phyloP scores from a whole-genome alignment of 2,329 filamentous ascomycete genomes.

The Ceratocystis colombiana region DNA sequence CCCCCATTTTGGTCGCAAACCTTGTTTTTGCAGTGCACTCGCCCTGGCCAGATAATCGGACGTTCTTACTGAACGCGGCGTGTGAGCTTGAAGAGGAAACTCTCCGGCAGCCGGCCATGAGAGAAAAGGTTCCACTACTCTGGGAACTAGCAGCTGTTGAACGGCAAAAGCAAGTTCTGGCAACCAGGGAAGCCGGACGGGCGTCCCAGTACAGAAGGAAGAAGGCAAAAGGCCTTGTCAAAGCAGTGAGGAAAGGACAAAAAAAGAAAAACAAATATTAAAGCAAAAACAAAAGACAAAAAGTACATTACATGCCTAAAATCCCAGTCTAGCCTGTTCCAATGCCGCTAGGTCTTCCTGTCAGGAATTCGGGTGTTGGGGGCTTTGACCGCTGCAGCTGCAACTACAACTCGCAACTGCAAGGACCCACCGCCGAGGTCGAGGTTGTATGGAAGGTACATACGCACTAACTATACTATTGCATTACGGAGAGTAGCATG shows the following conservation, averaged over 20 bases:
- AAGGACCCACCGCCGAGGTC: conserved; percentile 5
- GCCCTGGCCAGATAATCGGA: background rate
- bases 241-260: too few relatives aligned
- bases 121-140: conserved; percentile 4
- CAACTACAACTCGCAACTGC: background rate
- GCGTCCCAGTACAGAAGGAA: background rate
- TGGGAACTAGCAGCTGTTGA: background rate
- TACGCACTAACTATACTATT: too few relatives aligned
- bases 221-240: background rate
- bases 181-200: too few relatives aligned
- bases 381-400: conserved; percentile 8
- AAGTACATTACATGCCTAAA: background rate
- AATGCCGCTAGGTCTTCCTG: conserved; percentile 10
- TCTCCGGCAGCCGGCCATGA: background rate
- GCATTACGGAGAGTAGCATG: too few relatives aligned
- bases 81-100: background rate
- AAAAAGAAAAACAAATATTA: too few relatives aligned
- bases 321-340: conserved; percentile 5
- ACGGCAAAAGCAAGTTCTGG: background rate
- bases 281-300: background rate
- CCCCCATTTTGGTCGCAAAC: background rate
- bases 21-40: too few relatives aligned
- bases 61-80: background rate
- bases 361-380: conserved; percentile 4
- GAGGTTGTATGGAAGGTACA: background rate